Evolutionary conservation across 2,329 filamentous ascomycete genomes (phyloP).

Genomic region (Fusarium xyrophilum): DNA sequence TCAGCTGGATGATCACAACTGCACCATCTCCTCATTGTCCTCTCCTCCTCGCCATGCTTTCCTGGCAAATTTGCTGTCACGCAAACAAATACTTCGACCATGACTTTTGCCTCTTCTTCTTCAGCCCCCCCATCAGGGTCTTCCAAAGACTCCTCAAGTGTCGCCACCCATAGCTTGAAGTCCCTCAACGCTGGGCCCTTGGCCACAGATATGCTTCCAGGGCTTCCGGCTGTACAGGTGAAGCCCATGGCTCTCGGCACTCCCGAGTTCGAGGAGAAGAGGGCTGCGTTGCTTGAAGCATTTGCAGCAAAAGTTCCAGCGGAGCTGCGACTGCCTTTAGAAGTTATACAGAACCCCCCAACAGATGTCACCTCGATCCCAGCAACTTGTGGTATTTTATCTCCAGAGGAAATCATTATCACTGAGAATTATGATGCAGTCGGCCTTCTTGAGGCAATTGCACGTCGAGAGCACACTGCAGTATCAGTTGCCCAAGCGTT

Average conservation of each 20-base stretch:
- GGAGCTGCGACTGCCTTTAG: slow-evolving; percentile 39
- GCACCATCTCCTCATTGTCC: background rate
- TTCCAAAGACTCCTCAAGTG: background rate
- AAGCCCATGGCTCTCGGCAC: slow-evolving; percentile 31
- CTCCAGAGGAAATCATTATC: background rate
- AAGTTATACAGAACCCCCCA: slow-evolving; percentile 9
- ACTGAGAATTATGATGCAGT: background rate
- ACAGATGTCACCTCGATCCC: background rate
- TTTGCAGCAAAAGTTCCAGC: slow-evolving; percentile 46
- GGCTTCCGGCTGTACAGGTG: slow-evolving; percentile 27
- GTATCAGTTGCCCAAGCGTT: slow-evolving; percentile 10
- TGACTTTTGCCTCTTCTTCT: background rate
- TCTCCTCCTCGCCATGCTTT: background rate
- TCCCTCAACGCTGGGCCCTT: background rate
- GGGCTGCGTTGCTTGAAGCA: slow-evolving; percentile 38
- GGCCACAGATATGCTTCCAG: background rate
- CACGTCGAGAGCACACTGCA: background rate
- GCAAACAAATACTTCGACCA: background rate
- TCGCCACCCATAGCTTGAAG: background rate
- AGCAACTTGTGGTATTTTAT: background rate
- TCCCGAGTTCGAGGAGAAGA: slow-evolving; percentile 36
- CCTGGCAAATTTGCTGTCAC: rapidly evolving
- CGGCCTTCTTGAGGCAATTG: background rate
- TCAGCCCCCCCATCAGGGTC: background rate
- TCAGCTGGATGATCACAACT: background rate